Base-by-base conservation (phyloP, 495 filamentous ascomycete genomes). In the Penicillium salamii region DNA sequence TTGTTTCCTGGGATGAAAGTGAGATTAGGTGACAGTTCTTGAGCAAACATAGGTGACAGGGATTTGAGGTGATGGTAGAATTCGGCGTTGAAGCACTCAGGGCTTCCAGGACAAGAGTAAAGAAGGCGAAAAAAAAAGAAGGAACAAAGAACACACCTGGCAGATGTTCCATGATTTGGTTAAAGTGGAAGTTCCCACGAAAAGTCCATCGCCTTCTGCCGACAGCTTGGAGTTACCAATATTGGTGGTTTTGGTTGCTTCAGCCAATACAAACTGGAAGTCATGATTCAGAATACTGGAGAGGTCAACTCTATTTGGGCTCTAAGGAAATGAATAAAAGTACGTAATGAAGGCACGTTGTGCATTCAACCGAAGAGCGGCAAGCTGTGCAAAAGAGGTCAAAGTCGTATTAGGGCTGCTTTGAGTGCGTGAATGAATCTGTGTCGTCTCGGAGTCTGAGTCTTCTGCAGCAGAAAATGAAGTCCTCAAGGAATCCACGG, bases 401-500 rank as follows among this genome's bases (percentile, higher is more conserved):
- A 88, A 67, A 24, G 77, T 78, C 8, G 78, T 76, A 56, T 88
- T 86, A 3, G 59, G 51, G 17, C 53, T 40, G 8, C 58, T 44
- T 6, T 35, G 26, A 41, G 33, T 7, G 18, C 17, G 29, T 1
- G 18, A 15, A 40, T 36, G 8, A 5, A 9, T 26, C 1, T 8
- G 24, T 4, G 24, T 1, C n/a, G 21, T 45, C 3, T 35, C 23
- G 17, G 32, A 17, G 3, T 7, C 7, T 2, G 21, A 20, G 5
- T 0, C 7, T 11, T 38, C 33, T 5, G 34, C 21, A n/a, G 17
- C 5, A 38, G 45, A 35, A 9, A 12, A 14, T 1, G 34, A 3
- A 20, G 26, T 17, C 11, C 23, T 21, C 7, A 34, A 38, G 2
- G 31, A 14, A 11, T 29, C 45, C 7, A 17, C 24, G n/a, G n/a